A percentile compares a stretch with the other conserved stretches of the same genome.
Evolutionary conservation across 2,329 filamentous ascomycete genomes (phyloP).

Genomic region (Ophiostoma tasmaniense): DNA sequence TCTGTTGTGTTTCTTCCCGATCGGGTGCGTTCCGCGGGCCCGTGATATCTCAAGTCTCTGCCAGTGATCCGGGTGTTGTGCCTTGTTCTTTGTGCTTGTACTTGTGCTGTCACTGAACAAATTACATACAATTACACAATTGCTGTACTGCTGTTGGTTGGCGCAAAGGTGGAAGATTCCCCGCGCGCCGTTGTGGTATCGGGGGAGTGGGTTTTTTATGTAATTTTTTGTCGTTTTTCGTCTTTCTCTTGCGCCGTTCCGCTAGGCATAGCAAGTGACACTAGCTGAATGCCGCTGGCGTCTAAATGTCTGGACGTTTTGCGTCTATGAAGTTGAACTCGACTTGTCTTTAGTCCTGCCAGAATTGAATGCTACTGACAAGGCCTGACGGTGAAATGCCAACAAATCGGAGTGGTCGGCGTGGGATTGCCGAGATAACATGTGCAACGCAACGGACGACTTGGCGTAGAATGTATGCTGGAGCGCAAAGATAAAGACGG

Average conservation of each 20-base stretch:
- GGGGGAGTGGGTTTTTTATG: background rate
- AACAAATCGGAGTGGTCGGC: background rate
- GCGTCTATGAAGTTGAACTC: no score
- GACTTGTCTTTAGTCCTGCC: no score
- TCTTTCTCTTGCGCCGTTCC: background rate
- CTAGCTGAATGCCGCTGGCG: background rate
- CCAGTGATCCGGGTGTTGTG: background rate
- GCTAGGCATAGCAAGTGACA: background rate
- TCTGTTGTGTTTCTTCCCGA: background rate
- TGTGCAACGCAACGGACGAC: background rate
- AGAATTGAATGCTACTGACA: no score
- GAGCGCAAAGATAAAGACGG: background rate
- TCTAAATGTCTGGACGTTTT: no score
- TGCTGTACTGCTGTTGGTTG: background rate
- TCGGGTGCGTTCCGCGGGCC: background rate
- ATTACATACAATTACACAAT: background rate
- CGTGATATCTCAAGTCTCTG: background rate
- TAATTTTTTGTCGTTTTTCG: background rate
- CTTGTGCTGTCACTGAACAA: background rate
- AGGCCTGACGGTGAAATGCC: no score
- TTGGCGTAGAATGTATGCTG: background rate
- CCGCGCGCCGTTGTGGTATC: background rate
- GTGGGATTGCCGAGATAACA: background rate
- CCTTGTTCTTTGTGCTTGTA: no score
- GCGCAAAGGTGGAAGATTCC: background rate